Base-by-base conservation (phyloP, 2,329 filamentous ascomycete species). In the Penicillium verrucosum region DNA sequence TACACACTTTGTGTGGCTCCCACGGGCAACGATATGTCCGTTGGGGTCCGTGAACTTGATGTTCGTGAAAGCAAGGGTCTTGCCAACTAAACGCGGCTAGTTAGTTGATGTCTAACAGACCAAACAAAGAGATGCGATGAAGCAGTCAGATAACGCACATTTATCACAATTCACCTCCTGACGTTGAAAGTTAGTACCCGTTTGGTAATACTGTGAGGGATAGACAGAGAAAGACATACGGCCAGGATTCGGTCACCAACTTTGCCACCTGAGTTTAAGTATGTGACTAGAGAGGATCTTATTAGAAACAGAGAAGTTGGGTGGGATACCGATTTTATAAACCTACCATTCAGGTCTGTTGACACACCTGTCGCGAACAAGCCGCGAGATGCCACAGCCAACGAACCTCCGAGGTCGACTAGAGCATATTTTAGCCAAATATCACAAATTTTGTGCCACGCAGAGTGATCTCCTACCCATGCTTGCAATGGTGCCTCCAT, bases 401-500 rank as follows among this genome's bases (percentile, higher is more conserved):
- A 74, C 16, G 84, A 87, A 23, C 86, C 86, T 5, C 86, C 85
- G 1, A 88, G 81, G 63, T 89, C 85, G 45, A 87, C 84, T 82
- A 30, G 14, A 18, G 14, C 27, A 51, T 30, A 30, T 11, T 21
- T 46, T 30, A 42, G 41, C 37, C 4, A 58, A 52, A 25, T 7
- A n/a, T 11, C 34, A n/a, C 1, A 9, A 36, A 2, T n/a, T n/a
- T 25, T 18, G n/a, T 25, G 16, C 30, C 4, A 45, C 23, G 23
- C 18, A n/a, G 8, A 21, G 29, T n/a, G 23, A 25, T 30, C 29
- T 57, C 70, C 51, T 72, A 78, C 78, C 77, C 79, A 82, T 81
- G 68, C 82, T 85, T 5, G 85, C 85, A 59, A 89, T 85, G 1
- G 86, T 87, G 16, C 85, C 85, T 56, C 85, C 85, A 73, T 89